These are phyloP conservation scores for Mollisia scopiformis DNA, from an alignment of 2,329 filamentous ascomycete species.

Conservation along the genomic window DNA sequence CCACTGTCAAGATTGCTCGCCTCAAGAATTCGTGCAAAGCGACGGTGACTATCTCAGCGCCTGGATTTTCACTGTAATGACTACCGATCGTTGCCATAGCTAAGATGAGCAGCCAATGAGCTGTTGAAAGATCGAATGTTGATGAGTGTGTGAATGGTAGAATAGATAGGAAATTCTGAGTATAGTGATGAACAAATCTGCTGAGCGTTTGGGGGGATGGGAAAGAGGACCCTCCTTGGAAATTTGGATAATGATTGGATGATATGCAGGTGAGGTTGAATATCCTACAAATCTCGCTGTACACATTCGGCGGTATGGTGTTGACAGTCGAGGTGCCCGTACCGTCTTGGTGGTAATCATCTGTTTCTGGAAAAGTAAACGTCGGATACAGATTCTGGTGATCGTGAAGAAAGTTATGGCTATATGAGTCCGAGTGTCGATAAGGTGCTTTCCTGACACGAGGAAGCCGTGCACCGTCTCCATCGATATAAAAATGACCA, in stretches of 20 bases:
- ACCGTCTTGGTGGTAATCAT: constrained; percentile 4
- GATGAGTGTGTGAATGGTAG: constrained; percentile 44
- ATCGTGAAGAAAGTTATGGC: background rate
- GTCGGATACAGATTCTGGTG: background rate
- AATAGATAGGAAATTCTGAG: constrained; percentile 42
- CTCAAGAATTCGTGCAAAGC: constrained; percentile 46
- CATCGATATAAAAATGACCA: constrained; percentile 32
- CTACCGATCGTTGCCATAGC: constrained; percentile 45
- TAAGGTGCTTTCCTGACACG: constrained; percentile 27
- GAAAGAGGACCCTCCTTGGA: constrained; percentile 18
- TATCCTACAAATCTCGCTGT: constrained; percentile 21
- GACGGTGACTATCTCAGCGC: constrained; percentile 34
- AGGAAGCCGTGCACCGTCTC: constrained; percentile 30
- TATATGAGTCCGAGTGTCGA: constrained; percentile 14
- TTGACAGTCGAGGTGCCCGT: background rate
- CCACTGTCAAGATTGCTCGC: constrained; percentile 40
- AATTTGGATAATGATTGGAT: constrained; percentile 18
- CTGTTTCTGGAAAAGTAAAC: constrained; percentile 18
- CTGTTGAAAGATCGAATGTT: constrained; percentile 40
- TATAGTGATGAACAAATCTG: constrained; percentile 40
- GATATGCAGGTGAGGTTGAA: constrained; percentile 26
- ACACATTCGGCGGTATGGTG: constrained; percentile 17
- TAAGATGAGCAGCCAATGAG: constrained; percentile 44
- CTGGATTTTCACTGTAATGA: constrained; percentile 35
- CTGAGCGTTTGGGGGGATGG: constrained; percentile 20